Base-by-base conservation (phyloP, 208 protist genomes). In the Phytomonas francai region DNA sequence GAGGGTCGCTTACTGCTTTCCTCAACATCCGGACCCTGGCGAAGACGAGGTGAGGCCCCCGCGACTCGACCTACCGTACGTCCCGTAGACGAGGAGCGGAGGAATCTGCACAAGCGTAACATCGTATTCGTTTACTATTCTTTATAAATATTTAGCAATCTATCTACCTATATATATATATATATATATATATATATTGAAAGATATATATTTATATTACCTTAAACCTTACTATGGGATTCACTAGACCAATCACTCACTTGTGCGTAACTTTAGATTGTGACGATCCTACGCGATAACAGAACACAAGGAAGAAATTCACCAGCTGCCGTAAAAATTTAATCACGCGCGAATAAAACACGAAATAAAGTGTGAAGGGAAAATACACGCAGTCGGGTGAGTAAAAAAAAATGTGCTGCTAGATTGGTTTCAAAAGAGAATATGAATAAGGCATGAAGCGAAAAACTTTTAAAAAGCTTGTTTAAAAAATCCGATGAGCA, bases 121-220 rank as follows among this genome's bases (percentile, higher is more conserved):
- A 22, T 39, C 19, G 45, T 1, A 1, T 54, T 54, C 0, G 8
- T 0, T 54, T 64, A 67, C 65, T 57, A 64, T 70, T 33, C 7
- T 0, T 1, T 67, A 27, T 67, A 28, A 27, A 25, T 45, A 27
- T 63, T 7, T 60, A 39, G 3, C 68, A 25, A 57, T 57, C 8
- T 54, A 63, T 68, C 5, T 71, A 54, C 67, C 32, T 65, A 39
- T 66, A 56, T 11, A 29, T 31, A 3, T 71, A 57, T 59, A 9
- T 36, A 30, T 56, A 59, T 56, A 5, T 11, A 5, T 59, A 6
- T 63, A n/a, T 19, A 14, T 71, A 27, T 65, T 16, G 31, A 71
- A 27, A 65, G 51, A 66, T n/a, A 63, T 63, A 63, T 12, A 63
- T 63, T 58, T 33, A 59, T 59, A 36, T 36, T n/a, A n/a, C n/a